Evolutionary conservation across 148 eudicot genomes (phyloP).

Genomic region (Cornus kousa): DNA sequence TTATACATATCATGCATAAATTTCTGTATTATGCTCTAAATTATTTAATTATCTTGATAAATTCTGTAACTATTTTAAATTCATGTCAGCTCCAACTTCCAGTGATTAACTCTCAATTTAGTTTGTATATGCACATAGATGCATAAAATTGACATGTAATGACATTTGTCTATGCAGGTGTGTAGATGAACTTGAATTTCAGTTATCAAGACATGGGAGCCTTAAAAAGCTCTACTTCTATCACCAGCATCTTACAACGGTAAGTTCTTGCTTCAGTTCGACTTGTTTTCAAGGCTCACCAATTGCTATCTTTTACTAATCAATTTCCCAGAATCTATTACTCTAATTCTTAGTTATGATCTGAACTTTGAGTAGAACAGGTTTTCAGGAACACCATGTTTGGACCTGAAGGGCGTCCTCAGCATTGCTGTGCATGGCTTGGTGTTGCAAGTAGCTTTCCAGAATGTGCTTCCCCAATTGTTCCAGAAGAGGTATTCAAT

Average conservation of each 20-base stretch:
- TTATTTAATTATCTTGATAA: not conserved
- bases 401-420: slow-evolving; percentile 99
- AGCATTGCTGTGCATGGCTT: slow-evolving; percentile 99
- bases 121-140: slow-evolving; percentile 1
- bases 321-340: not conserved
- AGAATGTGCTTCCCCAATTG: slow-evolving; percentile 91
- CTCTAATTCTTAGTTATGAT: slow-evolving; percentile 3
- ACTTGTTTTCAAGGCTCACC: slow-evolving; percentile 13
- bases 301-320: slow-evolving; percentile 5
- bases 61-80: not conserved
- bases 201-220: slow-evolving; percentile 92
- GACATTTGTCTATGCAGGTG: slow-evolving; percentile 49
- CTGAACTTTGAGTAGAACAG: slow-evolving; percentile 35
- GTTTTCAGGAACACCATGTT: slow-evolving; percentile 99
- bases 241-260: slow-evolving; percentile 97
- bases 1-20: not conserved
- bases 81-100: not conserved
- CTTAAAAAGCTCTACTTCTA: slow-evolving; percentile 94
- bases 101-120: not conserved
- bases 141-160: slow-evolving; percentile 12
- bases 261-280: slow-evolving; percentile 38
- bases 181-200: slow-evolving; percentile 94
- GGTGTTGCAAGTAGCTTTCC: slow-evolving; percentile 99
- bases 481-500: slow-evolving; percentile 90
- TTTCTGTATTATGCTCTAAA: not conserved